Base-by-base conservation (phyloP, 768 basidiomycete genomes). In the Myochromella boudieri region DNA sequence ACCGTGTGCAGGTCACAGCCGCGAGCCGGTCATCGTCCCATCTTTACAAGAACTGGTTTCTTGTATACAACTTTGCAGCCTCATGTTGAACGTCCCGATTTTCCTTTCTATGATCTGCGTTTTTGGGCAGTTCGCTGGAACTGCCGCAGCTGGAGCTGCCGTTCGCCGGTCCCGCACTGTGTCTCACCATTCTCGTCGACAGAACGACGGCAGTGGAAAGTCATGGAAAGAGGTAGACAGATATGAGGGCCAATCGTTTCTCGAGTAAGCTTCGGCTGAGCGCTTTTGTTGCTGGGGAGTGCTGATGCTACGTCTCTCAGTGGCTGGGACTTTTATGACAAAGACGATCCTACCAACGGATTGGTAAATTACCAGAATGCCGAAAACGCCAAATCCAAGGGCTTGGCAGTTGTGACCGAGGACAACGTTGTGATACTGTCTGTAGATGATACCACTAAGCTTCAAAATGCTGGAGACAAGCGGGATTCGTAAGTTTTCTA, bases 321-420 rank as follows among this genome's bases (percentile, higher is more conserved):
- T 37, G 54, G 77, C 36, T 90, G 84, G 82, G 64, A 81, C 21
- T 91, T 85, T 68, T 88, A 79, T 66, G 69, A 69, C 8, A 64
- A 53, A 2, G 12, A 61, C 9, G 89, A 91, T 62, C 89, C 89
- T 1, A 91, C 88, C 1, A 64, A 79, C 53, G 89, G 89, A n/a
- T 61, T 65, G 15, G 88, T 91, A 29, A 74, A 81, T 43, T 92
- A 81, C 60, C 67, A 78, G 51, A 63, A 54, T 26, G 59, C 68
- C 54, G 60, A 63, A 1, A 62, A 76, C n/a, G 86, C 87, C 0
- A 64, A 63, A 47, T 52, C 61, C 3, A 68, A 77, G 37, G 74
- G 75, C 3, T 77, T 91, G 33, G 81, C 84, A 3, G 81, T 72
- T 50, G 77, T 88, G 21, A 72, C 82, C 49, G 60, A 63, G 24